Evolutionary conservation across 306 rosid species (phyloP).

Genomic region (Quercus gilva): DNA sequence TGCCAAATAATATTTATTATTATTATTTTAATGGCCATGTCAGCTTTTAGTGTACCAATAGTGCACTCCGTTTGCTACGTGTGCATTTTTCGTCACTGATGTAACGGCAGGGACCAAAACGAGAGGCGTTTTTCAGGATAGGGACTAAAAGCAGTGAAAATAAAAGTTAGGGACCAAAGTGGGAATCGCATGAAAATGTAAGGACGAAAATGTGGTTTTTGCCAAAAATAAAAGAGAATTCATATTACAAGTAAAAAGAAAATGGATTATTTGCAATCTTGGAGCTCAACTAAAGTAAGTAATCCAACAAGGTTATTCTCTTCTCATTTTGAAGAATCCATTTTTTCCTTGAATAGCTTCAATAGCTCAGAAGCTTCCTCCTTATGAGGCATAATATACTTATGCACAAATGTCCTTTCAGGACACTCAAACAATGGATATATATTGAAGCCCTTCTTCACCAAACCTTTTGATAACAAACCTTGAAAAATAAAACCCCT

Average conservation of each 20-base stretch:
- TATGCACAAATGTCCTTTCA: slow-evolving; percentile 16
- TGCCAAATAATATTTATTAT: no score
- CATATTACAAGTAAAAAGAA: neutral
- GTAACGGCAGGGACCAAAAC: no score
- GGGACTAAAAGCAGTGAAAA: no score
- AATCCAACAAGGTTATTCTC: neutral
- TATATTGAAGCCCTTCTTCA: neutral
- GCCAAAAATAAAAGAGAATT: no score
- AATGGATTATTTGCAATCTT: neutral
- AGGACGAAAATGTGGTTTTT: no score
- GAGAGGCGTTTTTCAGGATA: no score
- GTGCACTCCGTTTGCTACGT: no score
- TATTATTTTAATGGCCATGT: no score
- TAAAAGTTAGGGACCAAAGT: no score
- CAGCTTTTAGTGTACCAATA: no score
- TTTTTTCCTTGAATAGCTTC: slow-evolving; percentile 16
- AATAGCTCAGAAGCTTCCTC: slow-evolving; percentile 25
- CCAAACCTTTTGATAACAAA: slow-evolving; percentile 30
- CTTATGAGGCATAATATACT: slow-evolving; percentile 23
- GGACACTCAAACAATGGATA: neutral
- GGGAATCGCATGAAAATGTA: no score
- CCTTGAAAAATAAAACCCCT: slow-evolving; percentile 34
- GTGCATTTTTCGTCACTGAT: no score
- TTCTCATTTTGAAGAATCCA: neutral
- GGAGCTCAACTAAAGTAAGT: neutral